Conservation (phyloP, 148 eudicot species). For the Silene latifolia region DNA sequence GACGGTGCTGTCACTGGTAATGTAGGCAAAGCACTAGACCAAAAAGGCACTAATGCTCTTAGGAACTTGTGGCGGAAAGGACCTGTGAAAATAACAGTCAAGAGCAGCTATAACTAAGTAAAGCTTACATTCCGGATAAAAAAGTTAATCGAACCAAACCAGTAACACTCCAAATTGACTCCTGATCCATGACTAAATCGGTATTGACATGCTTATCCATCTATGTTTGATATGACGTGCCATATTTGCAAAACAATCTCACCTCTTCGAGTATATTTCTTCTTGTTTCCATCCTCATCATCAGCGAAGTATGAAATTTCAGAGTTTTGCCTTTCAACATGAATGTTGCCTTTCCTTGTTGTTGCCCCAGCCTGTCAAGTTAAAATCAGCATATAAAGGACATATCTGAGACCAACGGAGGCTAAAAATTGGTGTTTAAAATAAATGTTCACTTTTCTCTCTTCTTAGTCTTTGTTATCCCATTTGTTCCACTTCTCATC, state of each 20-base stretch:
- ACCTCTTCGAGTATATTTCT: conserved; percentile 86
- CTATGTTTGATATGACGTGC: background rate
- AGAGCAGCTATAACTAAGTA: background rate
- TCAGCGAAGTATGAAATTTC: conserved; percentile 85
- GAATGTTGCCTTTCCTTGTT: conserved; percentile 65
- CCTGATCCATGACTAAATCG: background rate
- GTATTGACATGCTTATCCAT: background rate
- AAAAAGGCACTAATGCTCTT: conserved; percentile 77
- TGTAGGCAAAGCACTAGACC: conserved; percentile 91
- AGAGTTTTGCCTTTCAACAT: conserved; percentile 83
- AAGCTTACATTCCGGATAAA: background rate
- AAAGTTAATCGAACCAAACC: background rate
- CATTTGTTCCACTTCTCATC: background rate
- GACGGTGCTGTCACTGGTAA: conserved; percentile 91
- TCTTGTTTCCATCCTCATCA: conserved; percentile 88
- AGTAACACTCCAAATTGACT: background rate
- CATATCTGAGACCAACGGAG: background rate
- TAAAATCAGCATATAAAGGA: conserved; percentile 14
- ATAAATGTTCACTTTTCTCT: background rate
- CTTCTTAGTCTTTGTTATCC: background rate
- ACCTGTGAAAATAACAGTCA: conserved; percentile 39
- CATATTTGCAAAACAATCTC: conserved; percentile 20
- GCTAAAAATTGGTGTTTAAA: background rate
- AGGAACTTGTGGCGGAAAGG: conserved; percentile 77
- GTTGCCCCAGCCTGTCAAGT: conserved; percentile 77